Conservation (phyloP, 148 eudicot genomes). For the Vaccinium corymbosum region DNA sequence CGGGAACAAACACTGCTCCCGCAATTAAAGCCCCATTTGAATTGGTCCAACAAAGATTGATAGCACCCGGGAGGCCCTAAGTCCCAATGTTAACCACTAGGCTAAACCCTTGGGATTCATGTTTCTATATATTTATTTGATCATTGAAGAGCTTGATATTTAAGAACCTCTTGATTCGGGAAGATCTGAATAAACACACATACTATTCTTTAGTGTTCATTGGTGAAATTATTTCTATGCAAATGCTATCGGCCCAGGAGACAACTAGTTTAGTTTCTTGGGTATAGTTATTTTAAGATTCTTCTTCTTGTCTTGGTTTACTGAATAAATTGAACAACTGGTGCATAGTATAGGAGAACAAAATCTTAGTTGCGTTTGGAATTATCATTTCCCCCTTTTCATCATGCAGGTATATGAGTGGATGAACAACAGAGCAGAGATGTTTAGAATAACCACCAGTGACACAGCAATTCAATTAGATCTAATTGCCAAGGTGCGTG, state of each 20-base stretch:
- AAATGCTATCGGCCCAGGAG: background rate
- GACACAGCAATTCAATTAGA: conserved; percentile 89
- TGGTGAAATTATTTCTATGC: background rate
- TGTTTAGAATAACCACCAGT: conserved; percentile 58
- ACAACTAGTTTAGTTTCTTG: background rate
- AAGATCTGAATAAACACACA: background rate
- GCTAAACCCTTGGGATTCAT: background rate
- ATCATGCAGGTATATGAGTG: conserved; percentile 68
- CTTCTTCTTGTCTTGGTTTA: background rate
- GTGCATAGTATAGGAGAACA: background rate
- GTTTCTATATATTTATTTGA: background rate
- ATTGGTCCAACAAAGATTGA: background rate
- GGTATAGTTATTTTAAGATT: background rate
- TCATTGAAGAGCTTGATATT: background rate
- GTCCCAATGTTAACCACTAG: background rate
- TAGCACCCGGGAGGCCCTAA: background rate
- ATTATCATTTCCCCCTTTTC: background rate
- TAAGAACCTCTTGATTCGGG: background rate
- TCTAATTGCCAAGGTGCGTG: conserved; percentile 73
- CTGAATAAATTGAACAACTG: background rate
- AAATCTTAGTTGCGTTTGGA: background rate
- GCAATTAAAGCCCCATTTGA: background rate
- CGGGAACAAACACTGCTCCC: background rate
- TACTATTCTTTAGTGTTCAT: background rate
- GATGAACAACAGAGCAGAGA: conserved; percentile 73